phyloP scores from a whole-genome alignment of 306 rosid species.

The Quercus parvula region DNA sequence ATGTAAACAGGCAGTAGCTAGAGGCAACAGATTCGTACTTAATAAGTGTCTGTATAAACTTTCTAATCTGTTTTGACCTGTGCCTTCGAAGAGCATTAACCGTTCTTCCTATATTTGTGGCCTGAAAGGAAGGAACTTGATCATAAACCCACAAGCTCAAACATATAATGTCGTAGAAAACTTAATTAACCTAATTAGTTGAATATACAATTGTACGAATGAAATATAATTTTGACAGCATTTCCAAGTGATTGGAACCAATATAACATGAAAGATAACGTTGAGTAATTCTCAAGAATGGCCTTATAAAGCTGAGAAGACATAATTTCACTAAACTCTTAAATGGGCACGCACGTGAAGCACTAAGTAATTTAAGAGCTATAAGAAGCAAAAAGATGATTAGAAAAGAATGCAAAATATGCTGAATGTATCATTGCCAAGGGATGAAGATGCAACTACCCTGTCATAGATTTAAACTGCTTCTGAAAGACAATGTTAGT shows the following conservation, averaged over 20 bases:
- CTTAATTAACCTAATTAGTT: not conserved
- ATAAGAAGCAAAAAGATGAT: not conserved
- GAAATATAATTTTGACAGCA: not conserved
- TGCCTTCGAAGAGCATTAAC: slow-evolving; percentile 18
- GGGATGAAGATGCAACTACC: no score
- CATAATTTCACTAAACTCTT: not conserved
- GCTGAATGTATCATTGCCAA: not conserved
- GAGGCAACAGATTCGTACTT: slow-evolving; percentile 11
- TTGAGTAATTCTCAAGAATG: not conserved
- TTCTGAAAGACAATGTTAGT: not conserved
- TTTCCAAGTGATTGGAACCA: not conserved
- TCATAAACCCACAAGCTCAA: not conserved
- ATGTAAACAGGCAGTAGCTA: not conserved
- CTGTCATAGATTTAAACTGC: no score
- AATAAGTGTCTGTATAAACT: not conserved
- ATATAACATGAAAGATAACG: not conserved
- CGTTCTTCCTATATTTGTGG: slow-evolving; percentile 19
- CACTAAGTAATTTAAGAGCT: not conserved
- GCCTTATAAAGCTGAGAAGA: not conserved
- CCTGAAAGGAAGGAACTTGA: slow-evolving; percentile 12
- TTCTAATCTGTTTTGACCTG: slow-evolving; percentile 18
- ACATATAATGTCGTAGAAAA: not conserved
- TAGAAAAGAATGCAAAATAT: not conserved
- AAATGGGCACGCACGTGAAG: not conserved
- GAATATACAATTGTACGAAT: not conserved